Conservation (phyloP, 1,284 basidiomycete genomes). For the Irpex rosettiformis region DNA sequence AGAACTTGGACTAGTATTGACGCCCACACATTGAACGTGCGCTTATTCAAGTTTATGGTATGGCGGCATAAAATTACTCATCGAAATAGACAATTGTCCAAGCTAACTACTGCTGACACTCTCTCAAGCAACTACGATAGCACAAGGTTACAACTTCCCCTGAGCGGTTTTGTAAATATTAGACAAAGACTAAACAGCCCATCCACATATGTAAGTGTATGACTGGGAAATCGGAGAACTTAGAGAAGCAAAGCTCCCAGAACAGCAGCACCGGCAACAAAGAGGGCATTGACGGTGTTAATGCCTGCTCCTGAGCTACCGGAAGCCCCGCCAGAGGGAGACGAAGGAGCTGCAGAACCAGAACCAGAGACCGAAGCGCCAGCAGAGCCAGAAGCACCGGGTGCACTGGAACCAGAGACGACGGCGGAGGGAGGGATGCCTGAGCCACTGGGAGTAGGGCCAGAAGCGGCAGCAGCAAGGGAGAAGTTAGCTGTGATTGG, state of each 20-base stretch:
- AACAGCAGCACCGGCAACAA: neutral
- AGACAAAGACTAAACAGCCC: too few relatives aligned
- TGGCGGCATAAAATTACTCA: too few relatives aligned
- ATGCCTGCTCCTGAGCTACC: neutral
- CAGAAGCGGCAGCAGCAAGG: neutral
- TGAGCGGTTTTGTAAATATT: too few relatives aligned
- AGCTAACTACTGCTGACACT: too few relatives aligned
- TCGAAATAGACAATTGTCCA: too few relatives aligned
- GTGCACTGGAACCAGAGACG: neutral
- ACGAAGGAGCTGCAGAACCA: neutral
- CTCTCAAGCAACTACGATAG: too few relatives aligned
- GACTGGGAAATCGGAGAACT: too few relatives aligned
- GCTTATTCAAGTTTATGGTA: too few relatives aligned
- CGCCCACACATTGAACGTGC: too few relatives aligned
- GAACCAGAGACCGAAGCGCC: neutral
- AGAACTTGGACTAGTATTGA: too few relatives aligned
- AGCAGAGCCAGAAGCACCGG: neutral
- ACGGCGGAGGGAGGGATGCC: neutral
- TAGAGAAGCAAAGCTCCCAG: neutral
- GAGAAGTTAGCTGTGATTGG: slow-evolving; percentile 23
- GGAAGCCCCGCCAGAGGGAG: neutral
- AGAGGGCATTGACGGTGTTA: neutral
- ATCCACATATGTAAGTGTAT: too few relatives aligned
- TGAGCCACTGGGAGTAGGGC: neutral
- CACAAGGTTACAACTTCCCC: too few relatives aligned